Conservation (phyloP, 306 rosid genomes). For the Prunus mira region DNA sequence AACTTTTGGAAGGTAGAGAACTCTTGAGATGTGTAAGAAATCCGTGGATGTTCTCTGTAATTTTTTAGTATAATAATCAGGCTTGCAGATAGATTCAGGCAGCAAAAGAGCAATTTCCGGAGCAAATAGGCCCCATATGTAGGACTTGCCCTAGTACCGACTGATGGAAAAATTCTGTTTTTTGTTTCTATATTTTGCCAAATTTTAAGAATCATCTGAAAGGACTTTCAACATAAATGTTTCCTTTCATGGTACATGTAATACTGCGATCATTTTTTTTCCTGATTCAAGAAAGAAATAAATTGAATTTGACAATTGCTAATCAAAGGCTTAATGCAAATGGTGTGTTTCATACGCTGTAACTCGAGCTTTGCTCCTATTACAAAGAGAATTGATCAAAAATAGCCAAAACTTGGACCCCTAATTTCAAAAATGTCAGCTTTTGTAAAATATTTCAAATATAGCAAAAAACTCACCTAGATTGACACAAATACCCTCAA, state of each 20-base stretch:
- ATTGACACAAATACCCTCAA: no score
- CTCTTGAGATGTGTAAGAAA: slow-evolving; percentile 10
- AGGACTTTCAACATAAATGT: background rate
- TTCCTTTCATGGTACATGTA: background rate
- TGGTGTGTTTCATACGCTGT: background rate
- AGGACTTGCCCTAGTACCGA: background rate
- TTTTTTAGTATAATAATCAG: slow-evolving; percentile 14
- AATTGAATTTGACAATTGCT: background rate
- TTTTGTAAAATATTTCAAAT: no score
- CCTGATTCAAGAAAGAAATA: background rate
- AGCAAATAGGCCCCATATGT: background rate
- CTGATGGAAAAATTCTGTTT: background rate
- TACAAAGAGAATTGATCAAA: no score
- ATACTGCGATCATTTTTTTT: background rate
- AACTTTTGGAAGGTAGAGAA: slow-evolving; percentile 17
- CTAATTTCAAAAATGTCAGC: no score
- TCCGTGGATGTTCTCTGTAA: slow-evolving; percentile 3
- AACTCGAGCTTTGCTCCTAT: no score
- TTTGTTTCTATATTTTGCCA: background rate
- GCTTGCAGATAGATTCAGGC: slow-evolving; percentile 1
- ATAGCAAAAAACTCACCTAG: no score
- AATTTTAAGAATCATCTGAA: no score
- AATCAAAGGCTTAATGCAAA: background rate
- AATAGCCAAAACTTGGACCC: no score
- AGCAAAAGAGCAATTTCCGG: background rate